These are phyloP conservation scores for Trametes elegans DNA, from an alignment of 768 basidiomycete species.

Conservation along the genomic window DNA sequence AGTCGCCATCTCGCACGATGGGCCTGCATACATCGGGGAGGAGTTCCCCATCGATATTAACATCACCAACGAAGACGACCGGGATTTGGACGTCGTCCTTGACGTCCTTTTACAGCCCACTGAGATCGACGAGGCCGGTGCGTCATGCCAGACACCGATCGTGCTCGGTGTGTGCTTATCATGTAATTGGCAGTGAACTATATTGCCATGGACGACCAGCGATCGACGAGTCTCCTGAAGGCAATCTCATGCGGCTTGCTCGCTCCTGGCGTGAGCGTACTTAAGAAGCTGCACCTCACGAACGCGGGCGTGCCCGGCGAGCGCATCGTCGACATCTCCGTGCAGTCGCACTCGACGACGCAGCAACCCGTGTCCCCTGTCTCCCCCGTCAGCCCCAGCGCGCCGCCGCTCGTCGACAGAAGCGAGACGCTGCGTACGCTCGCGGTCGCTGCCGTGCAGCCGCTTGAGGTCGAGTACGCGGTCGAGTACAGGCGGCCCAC, in stretches of 20 bases:
- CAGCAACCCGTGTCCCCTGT: conserved; percentile 11
- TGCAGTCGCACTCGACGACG: conserved; percentile 52
- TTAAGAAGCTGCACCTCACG: conserved; percentile 63
- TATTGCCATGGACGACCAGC: conserved; percentile 59
- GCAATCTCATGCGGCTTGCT: conserved; percentile 67
- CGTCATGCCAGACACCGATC: conserved; percentile 21
- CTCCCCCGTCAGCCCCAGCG: conserved; percentile 20
- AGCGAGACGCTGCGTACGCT: conserved; percentile 71
- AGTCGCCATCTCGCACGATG: conserved; percentile 54
- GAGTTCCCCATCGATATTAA: conserved; percentile 70
- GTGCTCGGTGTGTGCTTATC: not conserved
- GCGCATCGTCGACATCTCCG: conserved; percentile 76
- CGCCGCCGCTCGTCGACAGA: conserved; percentile 33
- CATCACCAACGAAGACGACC: conserved; percentile 69
- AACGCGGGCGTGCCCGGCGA: conserved; percentile 65
- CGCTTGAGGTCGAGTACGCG: conserved; percentile 53
- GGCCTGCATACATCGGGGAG: conserved; percentile 81
- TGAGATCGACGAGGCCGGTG: conserved; percentile 71
- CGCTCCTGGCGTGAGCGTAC: conserved; percentile 50
- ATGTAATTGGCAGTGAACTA: conserved; percentile 45
- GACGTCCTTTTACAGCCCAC: conserved; percentile 81
- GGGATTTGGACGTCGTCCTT: conserved; percentile 63
- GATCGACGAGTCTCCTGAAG: conserved; percentile 73
- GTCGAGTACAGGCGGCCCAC: conserved; percentile 52
- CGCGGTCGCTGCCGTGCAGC: conserved; percentile 60